Evolutionary conservation across 495 filamentous ascomycete genomes (phyloP), one percentile per base, ranked within the genome.

Genomic region (Aspergillus egyptiacus): DNA sequence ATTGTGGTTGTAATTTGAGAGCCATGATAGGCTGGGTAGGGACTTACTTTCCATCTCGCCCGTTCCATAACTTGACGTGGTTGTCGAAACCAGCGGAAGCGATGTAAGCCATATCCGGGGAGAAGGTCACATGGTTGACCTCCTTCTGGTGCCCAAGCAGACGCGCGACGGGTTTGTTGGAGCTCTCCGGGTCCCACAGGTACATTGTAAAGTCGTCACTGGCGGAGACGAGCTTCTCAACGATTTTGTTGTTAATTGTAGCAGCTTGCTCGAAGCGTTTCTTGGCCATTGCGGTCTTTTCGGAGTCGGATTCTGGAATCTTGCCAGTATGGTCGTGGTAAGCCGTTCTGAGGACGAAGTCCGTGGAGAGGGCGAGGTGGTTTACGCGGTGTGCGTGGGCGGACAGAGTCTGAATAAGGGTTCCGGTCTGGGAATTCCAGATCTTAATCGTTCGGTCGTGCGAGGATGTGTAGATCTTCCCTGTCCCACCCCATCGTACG

Each of bases 151-250:
- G 94, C 8, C 94, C 94, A 19, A 90, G 65, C 42, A 99, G 75
- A 23, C 93, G 78, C n/a, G 87, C 83, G 9, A 97, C 66, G 5
- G 91, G 90, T 62, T 96, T 96, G 14, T 70, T 86, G 14, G 84
- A 83, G 43, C 67, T 76, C 14, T 79, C 75, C 0, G 94, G 94
- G 25, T 94, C 86, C 94, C 94, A 99, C 39, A 99, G 78, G 59
- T 86, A 96, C 76, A 97, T 93, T 5, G 93, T 97, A 69, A 88
- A 93, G 60, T 99, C 94, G 58, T 99, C 93, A 59, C 82, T 86
- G 2, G 91, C 94, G 1, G 89, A 90, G 2, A 95, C 89, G 2
- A 96, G 71, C 15, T 89, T 81, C 68, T 99, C 93, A 2, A 86
- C 79, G 30, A 93, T 77, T 57, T 85, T 81, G 42, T 85, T 86